Evolutionary conservation across 192 early-diverging fungal species (phyloP), one percentile per base, ranked within the genome.

Genomic region (Entomortierella parvispora): DNA sequence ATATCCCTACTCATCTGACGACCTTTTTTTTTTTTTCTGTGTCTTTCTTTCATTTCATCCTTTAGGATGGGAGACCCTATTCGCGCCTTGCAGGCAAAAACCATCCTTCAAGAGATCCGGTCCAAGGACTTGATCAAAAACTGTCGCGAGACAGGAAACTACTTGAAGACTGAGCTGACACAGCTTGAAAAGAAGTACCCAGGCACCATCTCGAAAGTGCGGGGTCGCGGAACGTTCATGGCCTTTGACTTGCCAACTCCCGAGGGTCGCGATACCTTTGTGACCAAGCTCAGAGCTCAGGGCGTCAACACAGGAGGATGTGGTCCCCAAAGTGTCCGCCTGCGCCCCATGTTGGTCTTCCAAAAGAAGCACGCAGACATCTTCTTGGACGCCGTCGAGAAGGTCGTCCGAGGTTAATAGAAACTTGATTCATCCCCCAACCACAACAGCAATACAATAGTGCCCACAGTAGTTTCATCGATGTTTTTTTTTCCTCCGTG

Each of bases 271-370:
- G 81, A 89, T 32, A 58, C 69, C 58, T 78, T 92, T 53, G 71
- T 92, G 52, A 49, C 71, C 0, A 80, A 83, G 31, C 85, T 91
- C 84, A 72, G 90, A 11, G 59, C 80, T 23, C 64, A 80, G 49
- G 90, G 91, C 56, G 87, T 92, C 51, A 93, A 91, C 69, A 87
- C 89, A 55, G 91, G 89, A 45, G 89, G 89, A 5, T 91, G 88
- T 42, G 90, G 90, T 43, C 83, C 89, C 11, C 34, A 61, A 1
- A 70, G 85, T 25, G 83, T 91, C 51, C 83, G 89, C 20, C 70
- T 93, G 60, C 80, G 90, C n/a, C 90, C 89, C 7, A 93, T 91
- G 91, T 70, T 93, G 45, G 88, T 85, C 12, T 89, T 92, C 82
- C 84, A 87, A 51, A 85, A 84, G 62, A 59, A 80, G 26, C 90